Evolutionary conservation across 225 moss, liverwort and hornwort species (phyloP).

Genomic region (Lunularia cruciata): DNA sequence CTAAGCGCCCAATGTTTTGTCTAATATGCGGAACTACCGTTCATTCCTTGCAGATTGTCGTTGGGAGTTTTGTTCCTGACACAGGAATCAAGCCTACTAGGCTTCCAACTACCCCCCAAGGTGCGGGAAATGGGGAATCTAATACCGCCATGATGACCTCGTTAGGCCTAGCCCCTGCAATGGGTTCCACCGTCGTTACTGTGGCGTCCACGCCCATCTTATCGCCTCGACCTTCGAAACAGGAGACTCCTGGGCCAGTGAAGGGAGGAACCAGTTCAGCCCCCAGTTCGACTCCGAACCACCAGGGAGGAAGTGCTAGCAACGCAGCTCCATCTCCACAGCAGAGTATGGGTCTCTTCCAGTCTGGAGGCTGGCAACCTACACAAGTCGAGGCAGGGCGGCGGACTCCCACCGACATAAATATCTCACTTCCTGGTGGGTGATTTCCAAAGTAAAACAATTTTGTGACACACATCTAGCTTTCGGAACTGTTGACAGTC

Average conservation of each 20-base stretch:
- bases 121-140: slow-evolving; percentile 44
- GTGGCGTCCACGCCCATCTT: slow-evolving; percentile 27
- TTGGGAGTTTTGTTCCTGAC: slow-evolving; percentile 47
- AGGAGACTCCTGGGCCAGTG: slow-evolving; percentile 20
- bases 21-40: neutral
- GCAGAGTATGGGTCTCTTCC: slow-evolving; percentile 23
- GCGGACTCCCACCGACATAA: slow-evolving; percentile 47
- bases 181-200: slow-evolving; percentile 27
- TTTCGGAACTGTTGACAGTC: slow-evolving; percentile 23
- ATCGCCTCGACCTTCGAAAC: slow-evolving; percentile 28
- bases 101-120: slow-evolving; percentile 11
- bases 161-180: slow-evolving; percentile 37
- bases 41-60: slow-evolving; percentile 39
- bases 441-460: slow-evolving; percentile 27
- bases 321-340: slow-evolving; percentile 8
- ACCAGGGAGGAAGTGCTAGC: slow-evolving; percentile 36
- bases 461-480: slow-evolving; percentile 31
- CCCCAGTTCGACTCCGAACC: slow-evolving; percentile 24
- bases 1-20: neutral
- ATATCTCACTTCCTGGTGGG: slow-evolving; percentile 48
- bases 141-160: slow-evolving; percentile 44
- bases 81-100: slow-evolving; percentile 28
- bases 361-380: slow-evolving; percentile 37
- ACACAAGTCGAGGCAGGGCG: slow-evolving; percentile 28
- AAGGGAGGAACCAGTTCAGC: slow-evolving; percentile 14